phyloP scores from a whole-genome alignment of 2,329 filamentous ascomycete genomes.

The Metarhizium sp. region DNA sequence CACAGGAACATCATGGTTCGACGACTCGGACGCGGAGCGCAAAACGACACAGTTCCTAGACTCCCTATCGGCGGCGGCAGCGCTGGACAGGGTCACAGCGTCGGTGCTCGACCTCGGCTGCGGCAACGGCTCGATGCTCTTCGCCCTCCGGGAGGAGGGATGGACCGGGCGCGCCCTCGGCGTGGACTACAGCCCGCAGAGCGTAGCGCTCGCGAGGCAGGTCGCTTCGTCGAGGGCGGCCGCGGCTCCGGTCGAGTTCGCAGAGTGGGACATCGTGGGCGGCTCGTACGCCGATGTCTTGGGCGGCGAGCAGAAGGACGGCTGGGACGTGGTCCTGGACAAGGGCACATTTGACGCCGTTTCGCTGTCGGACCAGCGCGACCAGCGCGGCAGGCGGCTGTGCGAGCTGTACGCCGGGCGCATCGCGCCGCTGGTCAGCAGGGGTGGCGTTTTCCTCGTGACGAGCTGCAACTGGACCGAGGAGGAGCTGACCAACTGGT shows the following conservation, averaged over 20 bases:
- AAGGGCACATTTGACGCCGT: conserved; percentile 98
- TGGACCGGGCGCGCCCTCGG: conserved; percentile 69
- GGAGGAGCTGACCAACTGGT: conserved; percentile 73
- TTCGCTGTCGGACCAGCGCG: conserved; percentile 57
- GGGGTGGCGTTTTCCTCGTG: conserved; percentile 66
- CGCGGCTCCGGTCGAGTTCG: conserved; percentile 28
- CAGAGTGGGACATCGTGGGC: conserved; percentile 55
- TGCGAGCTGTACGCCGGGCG: conserved; percentile 67
- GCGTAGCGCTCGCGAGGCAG: conserved; percentile 61
- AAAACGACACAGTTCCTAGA: conserved; percentile 66
- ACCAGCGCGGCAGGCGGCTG: conserved; percentile 20
- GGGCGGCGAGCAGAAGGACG: conserved; percentile 24
- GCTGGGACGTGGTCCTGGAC: conserved; percentile 90
- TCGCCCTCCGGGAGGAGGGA: conserved; percentile 56
- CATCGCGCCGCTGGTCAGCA: conserved; percentile 58
- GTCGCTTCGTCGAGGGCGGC: conserved; percentile 36
- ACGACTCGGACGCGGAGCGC: conserved; percentile 78
- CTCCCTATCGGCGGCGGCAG: conserved; percentile 20
- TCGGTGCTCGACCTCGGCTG: conserved; percentile 81
- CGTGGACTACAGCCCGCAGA: conserved; percentile 75
- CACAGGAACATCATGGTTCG: conserved; percentile 92
- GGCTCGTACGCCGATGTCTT: conserved; percentile 27
- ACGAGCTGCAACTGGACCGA: conserved; percentile 99
- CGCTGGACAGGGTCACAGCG: conserved; percentile 25
- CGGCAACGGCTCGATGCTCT: conserved; percentile 88